Evolutionary conservation across 345 rosid genomes (phyloP), one percentile per base, ranked within the genome.

Genomic region (Moricandia moricandioides): DNA sequence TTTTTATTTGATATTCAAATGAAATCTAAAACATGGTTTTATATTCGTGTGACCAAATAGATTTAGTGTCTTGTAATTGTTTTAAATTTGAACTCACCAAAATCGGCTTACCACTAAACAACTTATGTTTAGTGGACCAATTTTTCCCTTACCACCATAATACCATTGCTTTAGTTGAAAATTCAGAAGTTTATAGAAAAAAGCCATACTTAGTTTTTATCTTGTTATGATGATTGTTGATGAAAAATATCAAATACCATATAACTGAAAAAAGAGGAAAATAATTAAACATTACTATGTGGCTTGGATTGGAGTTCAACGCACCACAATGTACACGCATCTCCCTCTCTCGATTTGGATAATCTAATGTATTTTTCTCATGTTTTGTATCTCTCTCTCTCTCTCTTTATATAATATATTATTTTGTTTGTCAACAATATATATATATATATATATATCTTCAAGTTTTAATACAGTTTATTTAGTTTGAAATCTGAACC

Each of bases 311-410:
- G 73, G 79, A 60, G 55, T 60, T 67, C 2, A 59, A 67, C 67
- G 65, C 62, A 75, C 26, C 63, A 45, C 72, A 68, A 62, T 35
- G 73, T 75, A 37, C 68, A 75, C 68, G 79, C 73, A 60, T 61
- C 79, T 68, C 6, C 60, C 6, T 47, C 47, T 67, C 65, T 60
- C 62, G 10, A 14, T 49, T 67, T n/a, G 33, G 24, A 68, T 37
- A 61, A 34, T 59, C 54, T 37, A 66, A 43, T 64, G 13, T 40
- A 40, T 9, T 21, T 17, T 24, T 59, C 24, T 58, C 18, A 31
- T 75, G 59, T 43, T 17, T 65, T 6, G 12, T 33, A 47, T 9
- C 51, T 66, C 66, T 40, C 47, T 67, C 51, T 73, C 29, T 37
- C 33, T n/a, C 18, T 16, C 10, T 21, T 0, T 40, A 11, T 40